phyloP scores from a whole-genome alignment of 2,329 filamentous ascomycete genomes.

The Endothia cerciana region DNA sequence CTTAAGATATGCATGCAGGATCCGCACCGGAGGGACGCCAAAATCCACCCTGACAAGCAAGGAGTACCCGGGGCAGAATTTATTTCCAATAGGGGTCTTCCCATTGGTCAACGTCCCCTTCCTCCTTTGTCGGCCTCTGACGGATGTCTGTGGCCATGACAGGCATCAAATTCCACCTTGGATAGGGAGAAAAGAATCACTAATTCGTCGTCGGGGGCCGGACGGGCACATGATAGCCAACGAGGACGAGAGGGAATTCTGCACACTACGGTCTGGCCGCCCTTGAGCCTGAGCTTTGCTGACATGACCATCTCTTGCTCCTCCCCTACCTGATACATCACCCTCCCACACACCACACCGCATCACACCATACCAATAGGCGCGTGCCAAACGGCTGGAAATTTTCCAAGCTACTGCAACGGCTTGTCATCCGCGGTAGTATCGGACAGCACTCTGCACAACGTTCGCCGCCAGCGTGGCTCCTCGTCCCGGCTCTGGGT shows the following conservation, averaged over 20 bases:
- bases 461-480: conserved; percentile 12
- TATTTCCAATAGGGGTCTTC: not conserved
- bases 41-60: conserved; percentile 3
- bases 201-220: not conserved
- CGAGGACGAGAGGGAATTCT: not conserved
- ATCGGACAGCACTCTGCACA: conserved; percentile 13
- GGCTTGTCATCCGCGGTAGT: conserved; percentile 21
- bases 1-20: not conserved
- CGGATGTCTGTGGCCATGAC: not conserved
- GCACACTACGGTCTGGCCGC: not conserved
- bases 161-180: not conserved
- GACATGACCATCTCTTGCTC: conserved; percentile 6
- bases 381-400: conserved; percentile 11
- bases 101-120: not conserved
- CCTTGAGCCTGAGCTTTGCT: not conserved
- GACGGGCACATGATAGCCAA: not conserved
- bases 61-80: not conserved
- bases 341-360: not conserved
- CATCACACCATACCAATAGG: conserved; percentile 6
- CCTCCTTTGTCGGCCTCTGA: conserved; percentile 4
- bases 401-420: conserved; percentile 26
- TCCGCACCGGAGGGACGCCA: not conserved
- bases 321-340: not conserved
- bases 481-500: conserved; percentile 14
- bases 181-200: not conserved